Conservation (phyloP, 768 basidiomycete species). For the Omphalotus guepiniiformis region DNA sequence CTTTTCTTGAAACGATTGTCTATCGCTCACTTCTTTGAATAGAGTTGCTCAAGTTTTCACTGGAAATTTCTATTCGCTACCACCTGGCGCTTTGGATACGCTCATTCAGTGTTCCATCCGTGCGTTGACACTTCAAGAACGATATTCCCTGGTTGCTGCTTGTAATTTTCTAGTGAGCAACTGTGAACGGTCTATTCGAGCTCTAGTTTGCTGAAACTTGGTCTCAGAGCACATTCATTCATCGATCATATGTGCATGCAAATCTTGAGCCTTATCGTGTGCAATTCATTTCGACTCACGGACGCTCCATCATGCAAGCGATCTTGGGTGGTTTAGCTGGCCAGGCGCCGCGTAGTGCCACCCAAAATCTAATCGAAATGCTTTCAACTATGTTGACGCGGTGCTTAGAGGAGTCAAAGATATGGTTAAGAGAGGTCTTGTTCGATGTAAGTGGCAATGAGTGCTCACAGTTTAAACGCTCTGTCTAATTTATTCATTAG, state of each 20-base stretch:
- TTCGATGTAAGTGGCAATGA: constrained; percentile 44
- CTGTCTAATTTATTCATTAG: constrained; percentile 29
- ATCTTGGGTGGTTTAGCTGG: constrained; percentile 79
- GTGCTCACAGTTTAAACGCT: constrained; percentile 4
- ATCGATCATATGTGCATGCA: constrained; percentile 60
- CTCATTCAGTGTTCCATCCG: constrained; percentile 66
- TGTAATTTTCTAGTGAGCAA: constrained; percentile 74
- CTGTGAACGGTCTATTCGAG: no score
- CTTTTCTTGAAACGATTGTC: neutral
- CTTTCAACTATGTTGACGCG: constrained; percentile 63
- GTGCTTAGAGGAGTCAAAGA: constrained; percentile 46
- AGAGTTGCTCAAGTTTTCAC: constrained; percentile 58
- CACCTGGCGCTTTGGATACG: constrained; percentile 58
- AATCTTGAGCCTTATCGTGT: constrained; percentile 53
- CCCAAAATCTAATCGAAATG: constrained; percentile 81
- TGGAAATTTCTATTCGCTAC: constrained; percentile 54
- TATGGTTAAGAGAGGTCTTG: constrained; percentile 74
- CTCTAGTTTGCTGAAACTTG: neutral
- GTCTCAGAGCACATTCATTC: constrained; percentile 58
- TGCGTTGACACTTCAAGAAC: constrained; percentile 70
- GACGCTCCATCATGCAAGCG: constrained; percentile 66
- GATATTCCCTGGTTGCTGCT: constrained; percentile 80
- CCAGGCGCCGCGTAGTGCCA: constrained; percentile 76
- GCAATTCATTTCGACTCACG: constrained; percentile 49
- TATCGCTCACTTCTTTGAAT: constrained; percentile 19